A percentile compares a stretch with the other conserved stretches of the same genome.
phyloP scores from a whole-genome alignment of 176 grass and related monocot genomes.

The Rhynchospora pubera region DNA sequence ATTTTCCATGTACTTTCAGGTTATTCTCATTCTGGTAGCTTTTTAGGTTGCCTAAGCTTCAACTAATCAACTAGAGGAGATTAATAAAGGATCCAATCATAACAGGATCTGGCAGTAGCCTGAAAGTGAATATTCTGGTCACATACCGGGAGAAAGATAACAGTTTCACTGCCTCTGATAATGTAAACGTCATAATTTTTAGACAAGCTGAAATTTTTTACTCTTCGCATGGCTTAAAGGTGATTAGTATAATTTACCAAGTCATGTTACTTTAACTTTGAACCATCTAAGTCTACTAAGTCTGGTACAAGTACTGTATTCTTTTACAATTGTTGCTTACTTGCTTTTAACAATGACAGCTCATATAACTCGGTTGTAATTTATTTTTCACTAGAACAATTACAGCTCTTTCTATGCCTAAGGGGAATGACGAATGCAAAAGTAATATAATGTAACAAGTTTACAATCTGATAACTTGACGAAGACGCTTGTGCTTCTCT shows the following conservation, averaged over 20 bases:
- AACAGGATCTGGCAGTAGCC: background rate
- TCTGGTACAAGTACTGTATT: background rate
- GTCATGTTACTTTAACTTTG: background rate
- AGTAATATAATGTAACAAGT: background rate
- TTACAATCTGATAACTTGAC: slow-evolving; percentile 58
- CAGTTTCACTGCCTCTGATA: background rate
- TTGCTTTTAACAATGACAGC: background rate
- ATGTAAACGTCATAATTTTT: background rate
- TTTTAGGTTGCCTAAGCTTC: too few relatives aligned
- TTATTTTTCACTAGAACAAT: background rate
- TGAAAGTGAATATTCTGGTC: background rate
- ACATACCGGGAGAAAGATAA: background rate
- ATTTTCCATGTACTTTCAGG: too few relatives aligned
- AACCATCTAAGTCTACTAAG: background rate
- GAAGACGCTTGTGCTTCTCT: slow-evolving; percentile 51
- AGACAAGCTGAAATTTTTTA: background rate
- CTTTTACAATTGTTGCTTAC: background rate
- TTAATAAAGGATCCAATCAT: too few relatives aligned
- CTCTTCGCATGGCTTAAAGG: background rate
- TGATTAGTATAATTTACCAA: background rate
- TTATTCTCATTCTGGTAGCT: too few relatives aligned
- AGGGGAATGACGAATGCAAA: background rate
- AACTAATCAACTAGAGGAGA: too few relatives aligned
- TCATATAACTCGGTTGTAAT: background rate
- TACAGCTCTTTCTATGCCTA: background rate